These are phyloP conservation scores for Catharanthus roseus DNA, from an alignment of 257 asterid genomes.

Conservation along the genomic window DNA sequence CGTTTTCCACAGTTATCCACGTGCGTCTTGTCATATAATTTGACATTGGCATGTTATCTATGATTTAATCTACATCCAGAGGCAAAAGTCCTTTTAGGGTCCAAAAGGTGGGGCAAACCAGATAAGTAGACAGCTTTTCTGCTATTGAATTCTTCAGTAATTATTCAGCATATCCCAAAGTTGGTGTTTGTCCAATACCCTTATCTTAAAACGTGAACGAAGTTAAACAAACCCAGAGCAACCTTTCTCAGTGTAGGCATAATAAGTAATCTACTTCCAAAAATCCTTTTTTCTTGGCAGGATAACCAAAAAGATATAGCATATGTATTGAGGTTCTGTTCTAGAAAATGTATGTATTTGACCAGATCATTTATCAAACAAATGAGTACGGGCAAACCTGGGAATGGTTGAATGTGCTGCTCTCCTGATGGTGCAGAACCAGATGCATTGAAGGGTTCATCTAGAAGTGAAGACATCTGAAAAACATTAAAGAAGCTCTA, in stretches of 20 bases:
- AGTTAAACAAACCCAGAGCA: background rate
- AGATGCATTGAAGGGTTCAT: conserved; percentile 44
- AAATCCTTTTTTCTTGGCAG: background rate
- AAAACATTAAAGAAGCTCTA: conserved; percentile 5
- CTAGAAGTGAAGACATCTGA: conserved; percentile 41
- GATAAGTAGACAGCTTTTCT: background rate
- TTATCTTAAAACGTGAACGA: background rate
- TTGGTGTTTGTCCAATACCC: no score
- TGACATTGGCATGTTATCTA: background rate
- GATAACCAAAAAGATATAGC: background rate
- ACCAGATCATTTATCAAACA: background rate
- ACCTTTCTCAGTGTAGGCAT: background rate
- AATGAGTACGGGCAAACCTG: conserved; percentile 43
- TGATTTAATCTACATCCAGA: background rate
- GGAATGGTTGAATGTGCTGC: conserved; percentile 35
- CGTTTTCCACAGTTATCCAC: background rate
- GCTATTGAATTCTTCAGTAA: background rate
- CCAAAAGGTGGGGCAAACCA: background rate
- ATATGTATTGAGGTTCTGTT: background rate
- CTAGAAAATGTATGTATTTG: background rate
- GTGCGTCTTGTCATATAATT: background rate
- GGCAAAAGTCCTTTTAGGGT: background rate
- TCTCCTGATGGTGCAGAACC: conserved; percentile 43
- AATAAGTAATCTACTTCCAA: background rate
- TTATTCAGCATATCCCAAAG: no score